A percentile compares a stretch with the other conserved stretches of the same genome.
phyloP scores from a whole-genome alignment of 768 basidiomycete genomes.

The Phylloporus sp. region DNA sequence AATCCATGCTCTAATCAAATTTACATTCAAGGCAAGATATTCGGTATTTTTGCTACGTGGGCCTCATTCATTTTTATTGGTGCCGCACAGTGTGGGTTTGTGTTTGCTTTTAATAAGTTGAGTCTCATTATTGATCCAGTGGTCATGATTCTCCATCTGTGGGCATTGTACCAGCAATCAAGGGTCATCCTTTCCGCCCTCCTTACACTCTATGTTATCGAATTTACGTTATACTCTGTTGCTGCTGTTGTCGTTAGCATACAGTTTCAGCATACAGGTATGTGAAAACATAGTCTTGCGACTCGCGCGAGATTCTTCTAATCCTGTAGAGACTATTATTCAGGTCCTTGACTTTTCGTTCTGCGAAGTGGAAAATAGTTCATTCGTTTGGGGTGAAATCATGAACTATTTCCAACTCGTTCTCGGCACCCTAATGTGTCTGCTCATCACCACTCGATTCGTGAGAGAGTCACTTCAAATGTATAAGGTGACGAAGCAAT shows the following conservation, averaged over 20 bases:
- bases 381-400: not conserved
- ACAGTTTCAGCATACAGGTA: not conserved
- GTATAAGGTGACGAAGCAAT: not conserved
- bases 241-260: not conserved
- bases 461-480: not conserved
- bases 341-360: not conserved
- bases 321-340: not conserved
- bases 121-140: not conserved
- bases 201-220: not conserved
- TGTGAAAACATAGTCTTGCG: not conserved
- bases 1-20: not conserved
- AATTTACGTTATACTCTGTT: not conserved
- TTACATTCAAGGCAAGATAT: not conserved
- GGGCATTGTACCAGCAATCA: not conserved
- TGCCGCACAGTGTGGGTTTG: not conserved
- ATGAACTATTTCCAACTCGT: not conserved
- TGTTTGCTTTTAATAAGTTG: not conserved
- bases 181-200: not conserved
- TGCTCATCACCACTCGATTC: not conserved
- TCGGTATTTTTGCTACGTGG: not conserved
- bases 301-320: not conserved
- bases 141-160: conserved; percentile 3
- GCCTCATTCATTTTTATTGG: not conserved
- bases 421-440: not conserved
- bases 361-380: not conserved